Base-by-base conservation (phyloP, 352 stramenopile species). In the Hyaloperonospora brassicae region DNA sequence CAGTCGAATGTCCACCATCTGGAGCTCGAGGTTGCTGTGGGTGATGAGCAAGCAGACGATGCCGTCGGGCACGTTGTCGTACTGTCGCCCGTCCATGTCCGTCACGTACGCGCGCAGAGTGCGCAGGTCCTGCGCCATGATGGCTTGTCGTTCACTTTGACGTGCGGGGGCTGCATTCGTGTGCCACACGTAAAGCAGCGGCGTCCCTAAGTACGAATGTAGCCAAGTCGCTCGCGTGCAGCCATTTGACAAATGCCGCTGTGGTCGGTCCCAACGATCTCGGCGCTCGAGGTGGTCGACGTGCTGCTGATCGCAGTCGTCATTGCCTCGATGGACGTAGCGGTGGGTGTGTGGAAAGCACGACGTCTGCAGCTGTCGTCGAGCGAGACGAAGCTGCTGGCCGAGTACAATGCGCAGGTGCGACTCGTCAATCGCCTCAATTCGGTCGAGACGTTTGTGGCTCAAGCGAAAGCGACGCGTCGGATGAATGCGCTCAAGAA, bases 1-100 rank as follows among this genome's bases (percentile, higher is more conserved):
- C 57, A 99, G 87, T 5, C 96, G 94, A 56, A 98, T 96, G 78
- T 98, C 95, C 53, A 98, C 86, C 80, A 98, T 97, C 57, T 93
- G 78, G 66, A 97, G 87, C 49, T 90, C 76, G n/a, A 99, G 78
- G 72, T 99, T 98, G 62, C 82, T 97, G 76, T 99, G 96, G 9
- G 96, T 98, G 55, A 98, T 94, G 67, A 98, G 93, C 50, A 98
- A 76, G 55, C 91, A 86, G 17, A 98, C 80, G 13, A 97, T 80
- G 17, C 86, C 89, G 21, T 94, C 76, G 3, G 86, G 73, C 0
- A 97, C 63, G 27, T 76, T 77, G 34, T 87, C 76, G 65, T 96
- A 97, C 64, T 96, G 77, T 36, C 70, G 62, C 49, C 72, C 83
- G 65, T 96, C 87, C 69, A 86, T 93, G 34, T 84, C 87, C 47